These are phyloP conservation scores for Colletotrichum melonis DNA, from an alignment of 2,329 filamentous ascomycete species.

Conservation along the genomic window DNA sequence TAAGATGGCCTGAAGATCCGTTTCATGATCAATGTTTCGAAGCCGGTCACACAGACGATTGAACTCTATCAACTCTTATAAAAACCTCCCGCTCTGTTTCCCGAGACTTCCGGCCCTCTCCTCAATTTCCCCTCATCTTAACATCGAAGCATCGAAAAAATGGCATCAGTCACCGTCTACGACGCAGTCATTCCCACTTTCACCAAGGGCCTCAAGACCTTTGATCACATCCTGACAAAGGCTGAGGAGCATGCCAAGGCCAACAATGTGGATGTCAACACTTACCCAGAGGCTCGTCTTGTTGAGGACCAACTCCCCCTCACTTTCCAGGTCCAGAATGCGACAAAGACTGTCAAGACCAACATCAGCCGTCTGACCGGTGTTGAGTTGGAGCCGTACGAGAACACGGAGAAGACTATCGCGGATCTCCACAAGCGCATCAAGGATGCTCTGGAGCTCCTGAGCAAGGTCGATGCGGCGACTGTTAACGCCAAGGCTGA, in stretches of 20 bases:
- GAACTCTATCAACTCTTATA: background rate
- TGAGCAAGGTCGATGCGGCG: conserved; percentile 42
- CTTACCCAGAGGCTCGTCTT: conserved; percentile 41
- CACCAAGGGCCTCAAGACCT: conserved; percentile 39
- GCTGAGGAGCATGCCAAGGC: conserved; percentile 43
- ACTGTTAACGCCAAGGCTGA: conserved; percentile 41
- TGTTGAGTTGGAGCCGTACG: conserved; percentile 37
- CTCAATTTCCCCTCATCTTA: background rate
- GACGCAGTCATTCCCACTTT: conserved; percentile 43
- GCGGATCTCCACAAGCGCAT: conserved; percentile 43
- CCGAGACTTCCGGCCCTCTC: background rate
- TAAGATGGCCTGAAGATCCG: background rate
- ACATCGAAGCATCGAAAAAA: conserved; percentile 35
- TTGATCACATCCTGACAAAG: conserved; percentile 45
- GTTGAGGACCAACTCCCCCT: conserved; percentile 50
- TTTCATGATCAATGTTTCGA: background rate
- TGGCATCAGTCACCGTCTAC: conserved; percentile 45
- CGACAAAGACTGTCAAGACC: conserved; percentile 44
- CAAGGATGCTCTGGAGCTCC: conserved; percentile 44
- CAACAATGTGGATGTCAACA: conserved; percentile 39
- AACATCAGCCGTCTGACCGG: conserved; percentile 43
- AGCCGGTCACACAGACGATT: background rate
- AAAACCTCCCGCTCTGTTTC: background rate
- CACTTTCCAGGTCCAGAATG: conserved; percentile 47
- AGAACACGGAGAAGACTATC: conserved; percentile 47